These are phyloP conservation scores for Citrus medica DNA, from an alignment of 345 rosid species.

Conservation along the genomic window DNA sequence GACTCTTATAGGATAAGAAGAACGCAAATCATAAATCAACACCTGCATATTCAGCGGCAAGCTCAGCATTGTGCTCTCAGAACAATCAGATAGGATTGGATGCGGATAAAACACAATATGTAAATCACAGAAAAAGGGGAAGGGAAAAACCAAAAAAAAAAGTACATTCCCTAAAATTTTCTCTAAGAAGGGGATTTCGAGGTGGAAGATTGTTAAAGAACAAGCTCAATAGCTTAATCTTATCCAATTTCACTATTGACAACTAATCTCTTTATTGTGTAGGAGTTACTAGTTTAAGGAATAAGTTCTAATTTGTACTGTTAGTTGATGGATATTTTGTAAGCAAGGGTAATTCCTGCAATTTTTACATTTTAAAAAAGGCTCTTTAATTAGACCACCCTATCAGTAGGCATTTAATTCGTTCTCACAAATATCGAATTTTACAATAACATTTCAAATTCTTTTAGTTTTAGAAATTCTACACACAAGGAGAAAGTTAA, in stretches of 20 bases:
- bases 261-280: neutral
- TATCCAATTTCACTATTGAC: neutral
- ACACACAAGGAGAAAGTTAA: neutral
- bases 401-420: neutral
- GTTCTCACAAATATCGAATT: neutral
- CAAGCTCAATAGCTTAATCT: neutral
- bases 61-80: neutral
- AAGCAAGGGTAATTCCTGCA: neutral
- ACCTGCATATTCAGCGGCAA: slow-evolving; percentile 49
- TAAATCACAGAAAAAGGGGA: neutral
- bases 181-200: neutral
- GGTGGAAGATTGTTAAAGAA: neutral
- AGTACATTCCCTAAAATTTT: neutral
- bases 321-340: neutral
- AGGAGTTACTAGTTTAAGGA: neutral
- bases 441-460: neutral
- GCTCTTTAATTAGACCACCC: neutral
- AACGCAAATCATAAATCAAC: slow-evolving; percentile 82
- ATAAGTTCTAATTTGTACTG: neutral
- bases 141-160: too few relatives aligned
- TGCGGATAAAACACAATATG: neutral
- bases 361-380: neutral
- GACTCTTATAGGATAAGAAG: slow-evolving; percentile 71
- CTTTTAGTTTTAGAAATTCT: neutral
- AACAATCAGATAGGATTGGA: neutral